These are phyloP conservation scores for Trapa bicornis DNA, from an alignment of 345 rosid species.

Conservation along the genomic window DNA sequence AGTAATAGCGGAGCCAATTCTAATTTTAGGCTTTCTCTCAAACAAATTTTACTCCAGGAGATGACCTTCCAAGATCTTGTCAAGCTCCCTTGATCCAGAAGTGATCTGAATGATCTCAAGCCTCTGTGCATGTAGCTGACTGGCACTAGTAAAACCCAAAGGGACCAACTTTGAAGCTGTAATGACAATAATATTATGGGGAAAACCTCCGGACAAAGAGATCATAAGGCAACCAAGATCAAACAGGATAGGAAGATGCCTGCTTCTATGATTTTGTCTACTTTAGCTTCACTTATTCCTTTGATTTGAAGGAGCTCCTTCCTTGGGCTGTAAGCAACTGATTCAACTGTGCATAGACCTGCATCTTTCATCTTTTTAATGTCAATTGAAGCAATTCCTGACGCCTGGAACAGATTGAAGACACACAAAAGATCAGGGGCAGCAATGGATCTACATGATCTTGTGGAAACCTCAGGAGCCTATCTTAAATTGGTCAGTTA, in stretches of 20 bases:
- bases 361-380: slow-evolving; percentile 89
- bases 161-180: slow-evolving; percentile 91
- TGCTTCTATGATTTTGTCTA: slow-evolving; percentile 91
- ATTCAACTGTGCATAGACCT: slow-evolving; percentile 88
- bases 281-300: slow-evolving; percentile 96
- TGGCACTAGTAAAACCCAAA: slow-evolving; percentile 88
- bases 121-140: slow-evolving; percentile 81
- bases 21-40: neutral
- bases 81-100: slow-evolving; percentile 89
- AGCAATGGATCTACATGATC: slow-evolving; percentile 3
- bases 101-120: slow-evolving; percentile 94
- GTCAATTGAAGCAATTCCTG: slow-evolving; percentile 81
- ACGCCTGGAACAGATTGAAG: slow-evolving; percentile 33
- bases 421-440: slow-evolving; percentile 6
- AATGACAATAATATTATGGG: neutral
- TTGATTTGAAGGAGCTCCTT: slow-evolving; percentile 93
- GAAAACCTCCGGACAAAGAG: neutral
- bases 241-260: slow-evolving; percentile 26
- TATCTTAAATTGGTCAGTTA: neutral
- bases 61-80: slow-evolving; percentile 80
- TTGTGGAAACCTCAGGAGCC: neutral
- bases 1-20: neutral
- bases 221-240: neutral
- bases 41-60: neutral
- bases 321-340: slow-evolving; percentile 81